Conservation (phyloP, 202 grass and related monocot species). For the Zoysia matrella region DNA sequence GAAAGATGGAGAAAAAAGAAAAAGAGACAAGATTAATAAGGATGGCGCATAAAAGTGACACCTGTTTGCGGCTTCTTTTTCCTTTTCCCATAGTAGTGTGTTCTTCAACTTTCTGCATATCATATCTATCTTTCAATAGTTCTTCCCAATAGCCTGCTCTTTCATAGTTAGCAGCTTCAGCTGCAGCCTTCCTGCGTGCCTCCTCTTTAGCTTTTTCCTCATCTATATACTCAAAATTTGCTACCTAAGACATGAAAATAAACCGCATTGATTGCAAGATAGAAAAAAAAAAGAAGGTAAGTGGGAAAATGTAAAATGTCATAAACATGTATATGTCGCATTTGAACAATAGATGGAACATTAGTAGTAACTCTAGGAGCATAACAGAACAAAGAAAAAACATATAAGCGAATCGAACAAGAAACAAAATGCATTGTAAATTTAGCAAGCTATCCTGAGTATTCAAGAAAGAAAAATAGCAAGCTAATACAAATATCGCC, state of each 20-base stretch:
- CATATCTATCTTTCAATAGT: slow-evolving; percentile 79
- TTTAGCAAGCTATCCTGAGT: not conserved
- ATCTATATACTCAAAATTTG: slow-evolving; percentile 94
- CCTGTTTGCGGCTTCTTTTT: slow-evolving; percentile 99
- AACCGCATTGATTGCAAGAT: slow-evolving; percentile 38
- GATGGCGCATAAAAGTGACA: slow-evolving; percentile 32
- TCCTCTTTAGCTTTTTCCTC: slow-evolving; percentile 96
- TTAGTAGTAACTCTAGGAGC: not conserved
- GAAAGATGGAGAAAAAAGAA: too few relatives aligned
- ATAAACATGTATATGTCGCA: slow-evolving; percentile 29
- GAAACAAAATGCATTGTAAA: not conserved
- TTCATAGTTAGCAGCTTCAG: slow-evolving; percentile 62
- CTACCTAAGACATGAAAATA: slow-evolving; percentile 62
- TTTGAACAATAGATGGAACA: not conserved
- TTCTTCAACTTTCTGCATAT: slow-evolving; percentile 56
- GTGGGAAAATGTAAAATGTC: not conserved
- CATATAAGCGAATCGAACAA: too few relatives aligned
- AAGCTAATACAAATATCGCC: too few relatives aligned
- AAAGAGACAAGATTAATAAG: not conserved
- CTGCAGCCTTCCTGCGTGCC: slow-evolving; percentile 66
- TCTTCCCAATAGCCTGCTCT: slow-evolving; percentile 92
- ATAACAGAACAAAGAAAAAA: not conserved
- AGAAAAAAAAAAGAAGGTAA: slow-evolving; percentile 25
- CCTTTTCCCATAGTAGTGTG: slow-evolving; percentile 28
- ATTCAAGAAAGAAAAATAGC: too few relatives aligned